Percentiles rank a stretch among this genome's conserved stretches.
phyloP scores from a whole-genome alignment of 1,139 yeast genomes.

The Taphrina flavorubra region DNA sequence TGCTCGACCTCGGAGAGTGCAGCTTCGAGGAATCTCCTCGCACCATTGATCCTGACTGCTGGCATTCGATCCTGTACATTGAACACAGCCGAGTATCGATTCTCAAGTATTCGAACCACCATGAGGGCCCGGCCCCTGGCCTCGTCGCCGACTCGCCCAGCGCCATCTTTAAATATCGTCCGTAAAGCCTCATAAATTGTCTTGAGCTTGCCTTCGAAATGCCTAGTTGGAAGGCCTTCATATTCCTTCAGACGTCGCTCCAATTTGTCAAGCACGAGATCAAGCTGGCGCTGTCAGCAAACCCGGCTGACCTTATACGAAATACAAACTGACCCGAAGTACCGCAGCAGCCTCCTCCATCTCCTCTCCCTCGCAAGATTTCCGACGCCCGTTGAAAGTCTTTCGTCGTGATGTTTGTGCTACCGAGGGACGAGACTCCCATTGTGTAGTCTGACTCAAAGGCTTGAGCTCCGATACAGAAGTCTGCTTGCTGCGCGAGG shows the following conservation, averaged over 20 bases:
- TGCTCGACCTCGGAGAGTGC: slow-evolving; percentile 31
- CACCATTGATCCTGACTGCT: slow-evolving; percentile 31
- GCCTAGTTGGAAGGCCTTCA: slow-evolving; percentile 12
- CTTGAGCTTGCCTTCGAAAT: slow-evolving; percentile 24
- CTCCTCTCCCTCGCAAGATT: slow-evolving; percentile 15
- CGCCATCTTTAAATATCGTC: slow-evolving; percentile 29
- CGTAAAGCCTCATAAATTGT: slow-evolving; percentile 35
- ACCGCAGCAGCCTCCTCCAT: slow-evolving; percentile 37
- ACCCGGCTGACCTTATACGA: background rate
- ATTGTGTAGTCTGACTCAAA: slow-evolving; percentile 1
- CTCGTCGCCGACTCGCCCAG: slow-evolving; percentile 37
- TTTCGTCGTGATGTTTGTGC: slow-evolving; percentile 17
- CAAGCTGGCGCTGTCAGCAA: slow-evolving; percentile 20
- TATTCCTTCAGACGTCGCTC: slow-evolving; percentile 31
- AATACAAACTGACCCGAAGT: slow-evolving; percentile 1
- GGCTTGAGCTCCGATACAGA: background rate
- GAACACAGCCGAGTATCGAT: slow-evolving; percentile 29
- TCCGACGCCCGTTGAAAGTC: slow-evolving; percentile 33
- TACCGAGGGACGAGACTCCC: slow-evolving; percentile 20
- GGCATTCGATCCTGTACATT: slow-evolving; percentile 6
- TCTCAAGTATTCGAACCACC: slow-evolving; percentile 27
- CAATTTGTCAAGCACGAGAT: slow-evolving; percentile 30
- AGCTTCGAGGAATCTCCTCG: slow-evolving; percentile 33
- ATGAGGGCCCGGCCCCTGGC: slow-evolving; percentile 30
- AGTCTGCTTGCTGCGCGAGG: background rate